Evolutionary conservation across 75 land plant species (phyloP).

Genomic region (Selaginella tamariscina): DNA sequence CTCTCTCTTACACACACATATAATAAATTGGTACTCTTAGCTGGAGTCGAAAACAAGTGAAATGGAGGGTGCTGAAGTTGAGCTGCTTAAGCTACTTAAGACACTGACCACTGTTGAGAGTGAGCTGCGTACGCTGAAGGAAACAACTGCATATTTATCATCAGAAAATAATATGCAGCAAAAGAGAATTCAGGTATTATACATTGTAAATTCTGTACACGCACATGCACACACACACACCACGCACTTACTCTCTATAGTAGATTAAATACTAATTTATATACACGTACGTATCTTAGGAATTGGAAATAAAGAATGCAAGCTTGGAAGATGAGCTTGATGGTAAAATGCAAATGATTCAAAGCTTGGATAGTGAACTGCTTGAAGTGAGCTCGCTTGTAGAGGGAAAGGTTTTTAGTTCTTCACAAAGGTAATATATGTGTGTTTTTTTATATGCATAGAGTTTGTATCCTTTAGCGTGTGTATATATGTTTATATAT

Average conservation of each 20-base stretch:
- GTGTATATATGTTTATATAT: too few relatives aligned
- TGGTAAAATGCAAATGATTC: constrained; percentile 29
- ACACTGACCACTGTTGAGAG: background rate
- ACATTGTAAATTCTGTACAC: too few relatives aligned
- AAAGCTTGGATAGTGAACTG: constrained; percentile 42
- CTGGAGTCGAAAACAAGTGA: background rate
- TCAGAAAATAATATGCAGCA: background rate
- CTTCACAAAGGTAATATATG: constrained; percentile 28
- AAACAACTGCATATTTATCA: background rate
- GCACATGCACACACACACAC: too few relatives aligned
- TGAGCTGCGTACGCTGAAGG: background rate
- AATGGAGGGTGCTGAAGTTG: background rate
- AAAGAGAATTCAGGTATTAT: background rate
- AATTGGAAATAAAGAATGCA: constrained; percentile 1
- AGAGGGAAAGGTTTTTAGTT: constrained; percentile 29
- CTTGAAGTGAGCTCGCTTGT: constrained; percentile 33
- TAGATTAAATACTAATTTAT: too few relatives aligned
- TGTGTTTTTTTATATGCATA: too few relatives aligned
- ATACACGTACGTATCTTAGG: too few relatives aligned
- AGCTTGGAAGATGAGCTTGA: constrained; percentile 41
- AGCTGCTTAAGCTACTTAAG: background rate
- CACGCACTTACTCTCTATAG: too few relatives aligned
- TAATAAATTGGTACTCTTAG: too few relatives aligned
- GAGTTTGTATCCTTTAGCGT: too few relatives aligned
- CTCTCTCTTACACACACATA: too few relatives aligned